Evolutionary conservation across 306 rosid species (phyloP).

Genomic region (Fragaria nilgerrensis): DNA sequence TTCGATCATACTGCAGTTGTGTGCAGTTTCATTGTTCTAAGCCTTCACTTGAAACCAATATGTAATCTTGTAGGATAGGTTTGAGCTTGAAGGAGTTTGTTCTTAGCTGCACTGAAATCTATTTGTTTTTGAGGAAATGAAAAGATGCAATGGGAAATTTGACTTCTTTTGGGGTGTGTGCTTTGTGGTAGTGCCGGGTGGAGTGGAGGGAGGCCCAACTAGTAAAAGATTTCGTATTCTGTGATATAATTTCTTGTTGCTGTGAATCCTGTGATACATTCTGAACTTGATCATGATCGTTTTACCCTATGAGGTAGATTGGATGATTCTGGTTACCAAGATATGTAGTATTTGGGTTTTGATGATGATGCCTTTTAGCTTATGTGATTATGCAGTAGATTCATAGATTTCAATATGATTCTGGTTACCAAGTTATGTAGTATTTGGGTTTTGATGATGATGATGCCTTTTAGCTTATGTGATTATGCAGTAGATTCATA

Average conservation of each 20-base stretch:
- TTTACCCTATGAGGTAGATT: not conserved
- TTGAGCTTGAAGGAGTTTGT: not conserved
- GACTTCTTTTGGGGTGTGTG: not conserved
- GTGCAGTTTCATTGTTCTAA: not conserved
- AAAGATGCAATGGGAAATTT: not conserved
- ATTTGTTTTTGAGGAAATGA: conserved; percentile 16
- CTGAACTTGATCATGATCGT: not conserved
- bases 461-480: too few species aligned
- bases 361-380: not conserved
- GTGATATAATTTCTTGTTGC: not conserved
- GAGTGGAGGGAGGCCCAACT: not conserved
- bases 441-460: not conserved
- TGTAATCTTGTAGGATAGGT: not conserved
- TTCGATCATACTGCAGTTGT: not conserved
- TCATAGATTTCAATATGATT: too few species aligned
- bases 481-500: not conserved
- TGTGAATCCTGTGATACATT: not conserved
- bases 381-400: not conserved
- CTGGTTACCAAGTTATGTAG: too few species aligned
- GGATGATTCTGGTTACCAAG: too few species aligned
- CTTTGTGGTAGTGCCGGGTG: not conserved
- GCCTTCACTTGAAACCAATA: not conserved
- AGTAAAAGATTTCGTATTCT: not conserved
- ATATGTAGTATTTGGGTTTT: too few species aligned
- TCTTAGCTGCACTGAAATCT: not conserved